Evolutionary conservation across 1,139 yeast species (phyloP), one percentile per base, ranked within the genome.

Genomic region (Hansenula lynferdii): DNA sequence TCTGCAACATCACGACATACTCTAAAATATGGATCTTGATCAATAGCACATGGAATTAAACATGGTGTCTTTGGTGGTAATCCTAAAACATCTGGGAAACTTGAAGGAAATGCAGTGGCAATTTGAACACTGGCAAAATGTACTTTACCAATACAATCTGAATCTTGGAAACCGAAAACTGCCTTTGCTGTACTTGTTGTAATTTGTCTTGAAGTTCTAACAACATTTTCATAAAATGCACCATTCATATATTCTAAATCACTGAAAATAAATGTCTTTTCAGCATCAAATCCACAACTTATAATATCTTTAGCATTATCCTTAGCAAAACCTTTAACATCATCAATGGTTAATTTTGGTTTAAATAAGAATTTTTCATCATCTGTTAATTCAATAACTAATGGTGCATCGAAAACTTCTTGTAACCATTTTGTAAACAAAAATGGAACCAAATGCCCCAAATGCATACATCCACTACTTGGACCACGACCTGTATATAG

Each of bases 401-500:
- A 72, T n/a, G 98, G 97, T 41, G 77, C 97, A 58, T 92, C 97
- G 61, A 94, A 92, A 4, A 90, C 98, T 36, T 90, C 97, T 64
- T 94, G 99, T 54, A 94, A 72, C 98, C 98, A 94, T 64, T 89
- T 89, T 43, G 98, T 92, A 69, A 94, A 94, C 29, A 85, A 63
- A 58, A 94, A 94, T 11, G 99, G 99, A 45, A 90, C 75, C 90
- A 92, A 82, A 62, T 94, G 99, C 35, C 98, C 99, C 67, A 94
- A 71, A 61, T 94, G 99, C 87, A 94, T 83, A 19, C 95, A 83
- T 52, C 84, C 96, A 32, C 92, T 80, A 4, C 96, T 85, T 34
- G 99, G 98, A 2, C 99, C 99, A 62, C 99, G 80, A 35, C 99
- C 99, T 20, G 99, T 94, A 62, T 94, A 94, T 50, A 94, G 69